Evolutionary conservation across 1,139 yeast genomes (phyloP), one percentile per base, ranked within the genome.

Genomic region (Debaryomyces nepalensis): DNA sequence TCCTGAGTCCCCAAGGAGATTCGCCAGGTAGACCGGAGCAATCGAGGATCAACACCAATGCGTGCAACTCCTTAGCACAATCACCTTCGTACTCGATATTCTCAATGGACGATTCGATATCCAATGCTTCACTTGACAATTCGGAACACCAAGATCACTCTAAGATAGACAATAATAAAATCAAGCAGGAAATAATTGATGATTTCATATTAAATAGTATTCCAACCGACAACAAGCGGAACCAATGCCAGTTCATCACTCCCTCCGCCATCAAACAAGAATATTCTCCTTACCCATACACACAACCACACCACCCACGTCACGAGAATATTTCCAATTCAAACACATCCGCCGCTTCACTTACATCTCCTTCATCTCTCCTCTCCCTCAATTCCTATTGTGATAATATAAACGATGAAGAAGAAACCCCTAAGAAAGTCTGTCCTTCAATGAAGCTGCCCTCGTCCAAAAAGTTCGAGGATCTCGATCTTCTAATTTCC

Each of bases 151-250:
- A 37, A 14, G 27, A 24, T 10, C 31, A 36, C 21, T 22, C 19
- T 9, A 37, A 19, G 9, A 33, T 46, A 45, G 70, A 64, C 42
- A 64, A 62, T 46, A 51, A 52, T 33, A 60, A 64, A 43, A 63
- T 70, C 49, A 71, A 70, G 48, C 73, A 69, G 47, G 74, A 70
- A 45, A 69, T 69, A 43, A 68, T 68, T 39, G 71, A 70, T 44
- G 75, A 70, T 49, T 70, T 70, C 48, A 49, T 58, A 38, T 55
- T 70, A 46, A 70, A 70, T 53, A 70, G 68, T 44, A 67, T 70
- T 20, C 70, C 70, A 42, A 67, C 59, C 29, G 61, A 55, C 14
- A 40, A 41, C 40, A 41, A 36, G 21, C 37, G 37, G 5, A 43
- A 20, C 27, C 35, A 45, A 39, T 48, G 39, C 38, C 48, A 46